Evolutionary conservation across 163 green algal species (phyloP).

Genomic region (Trebouxia gelatinosa): DNA sequence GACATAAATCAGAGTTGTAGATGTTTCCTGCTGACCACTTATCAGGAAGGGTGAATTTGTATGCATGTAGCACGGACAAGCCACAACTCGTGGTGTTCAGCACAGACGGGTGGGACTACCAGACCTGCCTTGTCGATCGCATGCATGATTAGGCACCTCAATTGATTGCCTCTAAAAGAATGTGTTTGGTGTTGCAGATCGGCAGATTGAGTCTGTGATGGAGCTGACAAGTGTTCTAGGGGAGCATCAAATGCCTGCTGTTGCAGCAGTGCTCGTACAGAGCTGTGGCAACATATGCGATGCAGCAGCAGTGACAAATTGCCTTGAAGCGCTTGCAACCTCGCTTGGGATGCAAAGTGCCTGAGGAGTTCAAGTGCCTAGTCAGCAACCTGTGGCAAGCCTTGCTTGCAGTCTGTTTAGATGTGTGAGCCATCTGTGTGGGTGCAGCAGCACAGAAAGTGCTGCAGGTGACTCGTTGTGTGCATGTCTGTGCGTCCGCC

Average conservation of each 20-base stretch:
- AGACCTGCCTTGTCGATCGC: too few species aligned
- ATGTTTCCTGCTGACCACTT: too few species aligned
- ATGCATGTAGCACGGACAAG: neutral
- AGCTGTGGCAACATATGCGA: constrained; percentile 10
- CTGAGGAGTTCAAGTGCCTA: too few species aligned
- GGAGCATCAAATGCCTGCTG: constrained; percentile 7
- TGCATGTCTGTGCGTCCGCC: constrained; percentile 12
- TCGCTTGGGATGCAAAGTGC: constrained; percentile 3
- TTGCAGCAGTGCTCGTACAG: neutral
- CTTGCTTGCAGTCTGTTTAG: too few species aligned
- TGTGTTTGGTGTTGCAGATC: constrained; percentile 5
- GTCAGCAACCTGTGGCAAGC: too few species aligned
- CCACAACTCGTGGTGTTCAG: neutral
- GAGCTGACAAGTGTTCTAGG: neutral
- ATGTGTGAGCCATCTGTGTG: too few species aligned
- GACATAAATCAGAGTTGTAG: too few species aligned
- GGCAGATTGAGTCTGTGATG: neutral
- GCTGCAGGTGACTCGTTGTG: too few species aligned
- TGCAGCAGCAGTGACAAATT: constrained; percentile 2
- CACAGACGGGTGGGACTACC: neutral
- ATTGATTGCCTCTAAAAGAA: neutral
- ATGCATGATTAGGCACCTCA: too few species aligned
- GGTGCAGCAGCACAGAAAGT: too few species aligned
- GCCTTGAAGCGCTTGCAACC: neutral
- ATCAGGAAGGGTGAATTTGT: neutral